Evolutionary conservation across 208 protist species (phyloP), one percentile per base, ranked within the genome.

Genomic region (Tritrichomonas musculus): DNA sequence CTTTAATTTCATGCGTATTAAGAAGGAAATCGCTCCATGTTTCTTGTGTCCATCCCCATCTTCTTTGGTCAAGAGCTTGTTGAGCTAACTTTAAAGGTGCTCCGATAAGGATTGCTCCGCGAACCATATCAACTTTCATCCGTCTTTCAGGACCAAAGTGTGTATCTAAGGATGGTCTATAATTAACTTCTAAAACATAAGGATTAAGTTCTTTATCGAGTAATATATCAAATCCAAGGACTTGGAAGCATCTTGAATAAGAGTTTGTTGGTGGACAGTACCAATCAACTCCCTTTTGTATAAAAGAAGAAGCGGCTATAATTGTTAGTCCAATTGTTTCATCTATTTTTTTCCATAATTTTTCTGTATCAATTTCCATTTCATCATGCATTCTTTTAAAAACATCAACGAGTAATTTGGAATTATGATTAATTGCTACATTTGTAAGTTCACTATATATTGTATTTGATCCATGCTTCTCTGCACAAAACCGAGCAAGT

Each of bases 121-220:
- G 20, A 53, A 88, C n/a, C 77, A 88, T 88, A 9, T 11, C 39
- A 8, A 88, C 41, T 36, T 88, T 88, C 77, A 88, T 88, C n/a
- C 47, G n/a, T 2, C 47, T 25, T 39, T 53, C 41, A 33, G 13
- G 17, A 0, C 47, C 47, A 33, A 14, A 20, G 30, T 88, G 41
- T 11, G 20, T 47, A 27, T 88, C 47, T 88, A 88, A 39, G 8
- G 44, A 53, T 57, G 77, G 77, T 20, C 77, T 4, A 57, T 88
- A 88, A 57, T 88, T 88, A 4, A 88, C 47, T 88, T 88, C 77
- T 25, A 88, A 33, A 88, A 88, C 47, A 57, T 88, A 49, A 17
- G 77, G 77, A 88, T 88, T 44, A 33, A 88, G 47, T 41, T 88
- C 9, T 57, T 53, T 53, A 57, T 88, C 77, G 30, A 88, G 77